These are phyloP conservation scores for Stemphylium lycopersici DNA, from an alignment of 2,329 filamentous ascomycete genomes.

Conservation along the genomic window DNA sequence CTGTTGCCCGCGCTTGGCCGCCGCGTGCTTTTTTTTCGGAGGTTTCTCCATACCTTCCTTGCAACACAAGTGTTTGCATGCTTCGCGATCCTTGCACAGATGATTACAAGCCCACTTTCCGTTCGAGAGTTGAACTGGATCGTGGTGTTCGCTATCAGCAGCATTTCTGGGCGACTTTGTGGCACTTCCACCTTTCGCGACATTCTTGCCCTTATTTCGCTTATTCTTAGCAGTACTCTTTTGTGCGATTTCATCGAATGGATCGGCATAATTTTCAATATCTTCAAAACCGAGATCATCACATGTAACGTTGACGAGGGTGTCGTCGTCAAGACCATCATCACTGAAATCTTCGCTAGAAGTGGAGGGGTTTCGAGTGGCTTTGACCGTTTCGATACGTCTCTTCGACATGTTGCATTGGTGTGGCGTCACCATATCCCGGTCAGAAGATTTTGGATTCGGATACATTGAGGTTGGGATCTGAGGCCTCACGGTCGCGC, in stretches of 20 bases:
- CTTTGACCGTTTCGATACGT: conserved; percentile 24
- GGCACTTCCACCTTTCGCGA: background rate
- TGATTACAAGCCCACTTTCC: conserved; percentile 79
- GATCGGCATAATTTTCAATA: conserved; percentile 58
- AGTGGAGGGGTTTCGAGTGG: conserved; percentile 13
- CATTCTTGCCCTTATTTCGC: conserved; percentile 8
- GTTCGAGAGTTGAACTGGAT: conserved; percentile 65
- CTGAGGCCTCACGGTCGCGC: conserved; percentile 59
- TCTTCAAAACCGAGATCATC: conserved; percentile 53
- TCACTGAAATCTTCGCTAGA: conserved; percentile 60
- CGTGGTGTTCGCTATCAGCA: conserved; percentile 22
- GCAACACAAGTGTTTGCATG: conserved; percentile 76
- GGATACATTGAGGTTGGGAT: conserved; percentile 56
- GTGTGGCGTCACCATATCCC: conserved; percentile 19
- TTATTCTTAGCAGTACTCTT: conserved; percentile 31
- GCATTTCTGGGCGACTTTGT: background rate
- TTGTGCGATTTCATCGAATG: conserved; percentile 20
- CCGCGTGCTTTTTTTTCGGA: conserved; percentile 50
- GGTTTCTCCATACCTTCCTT: conserved; percentile 72
- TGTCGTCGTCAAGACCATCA: conserved; percentile 59
- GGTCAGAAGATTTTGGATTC: conserved; percentile 21
- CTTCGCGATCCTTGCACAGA: conserved; percentile 65
- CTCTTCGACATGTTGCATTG: conserved; percentile 41
- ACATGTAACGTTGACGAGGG: conserved; percentile 55
- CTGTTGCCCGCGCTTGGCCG: conserved; percentile 29